Evolutionary conservation across 2,329 filamentous ascomycete species (phyloP), one percentile per base, ranked within the genome.

Genomic region (Moelleriella libera): DNA sequence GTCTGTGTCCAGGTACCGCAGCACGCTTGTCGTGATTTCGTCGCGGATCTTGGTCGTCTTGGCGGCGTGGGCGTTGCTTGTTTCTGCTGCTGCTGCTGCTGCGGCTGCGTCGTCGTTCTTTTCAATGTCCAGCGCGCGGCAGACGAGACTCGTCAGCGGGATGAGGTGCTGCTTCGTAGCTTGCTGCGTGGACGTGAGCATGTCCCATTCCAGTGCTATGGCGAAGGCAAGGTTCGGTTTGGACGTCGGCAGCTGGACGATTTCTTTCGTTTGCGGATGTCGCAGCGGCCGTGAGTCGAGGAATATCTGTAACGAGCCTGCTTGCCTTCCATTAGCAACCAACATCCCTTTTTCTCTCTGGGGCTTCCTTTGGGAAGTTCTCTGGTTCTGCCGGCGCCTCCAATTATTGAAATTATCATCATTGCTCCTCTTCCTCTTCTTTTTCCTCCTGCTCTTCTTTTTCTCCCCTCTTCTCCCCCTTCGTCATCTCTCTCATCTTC

Each of bases 201-300:
- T 72, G 62, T 96, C 89, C 92, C 92, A 98, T 70, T 98, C 92
- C 43, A 94, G 68, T 3, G 90, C 92, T 52, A 98, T 81, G 48
- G 87, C 86, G 43, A 82, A 75, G 29, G 90, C 90, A 40, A 97
- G 82, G 58, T 88, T 77, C 32, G 80, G 81, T 68, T 96, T 97
- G 48, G 74, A 76, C 2, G 68, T 57, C 0, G 92, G 89, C 30
- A 97, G 58, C 2, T 74, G 77, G 56, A 98, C 71, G 52, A 87
- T 71, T 41, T 76, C 61, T 60, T 89, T 88, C 47, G 81, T 81
- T 50, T 77, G 73, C 0, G 83, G 85, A 46, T 85, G 88, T 51
- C 89, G 82, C 51, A 98, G 78, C 4, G 88, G 81, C 30, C 88
- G 76, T 29, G 71, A 64, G 67, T 97, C 92, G 53, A 97, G 81